Evolutionary conservation across 768 basidiomycete genomes (phyloP), one percentile per base, ranked within the genome.

Genomic region (Stropharia rugosoannulata): DNA sequence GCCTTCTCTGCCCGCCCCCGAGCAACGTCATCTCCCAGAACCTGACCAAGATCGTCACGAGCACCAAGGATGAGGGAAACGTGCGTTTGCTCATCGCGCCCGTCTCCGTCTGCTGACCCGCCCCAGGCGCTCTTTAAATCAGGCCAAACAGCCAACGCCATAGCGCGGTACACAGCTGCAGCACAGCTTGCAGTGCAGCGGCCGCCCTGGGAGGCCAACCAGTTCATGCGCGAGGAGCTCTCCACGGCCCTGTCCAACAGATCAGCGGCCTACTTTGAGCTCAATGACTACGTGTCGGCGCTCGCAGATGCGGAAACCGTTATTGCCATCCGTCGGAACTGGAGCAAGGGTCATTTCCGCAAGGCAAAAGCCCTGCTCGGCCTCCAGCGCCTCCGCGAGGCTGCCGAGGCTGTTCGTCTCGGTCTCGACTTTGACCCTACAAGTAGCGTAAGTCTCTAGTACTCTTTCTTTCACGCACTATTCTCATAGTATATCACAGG

Each of bases 261-360:
- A 49, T 92, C 93, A 13, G 93, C 95, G 0, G 89, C 97, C 7
- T 88, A 87, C 71, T 82, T 84, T 55, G 90, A 91, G 59, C 73
- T 83, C 12, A 84, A 83, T 9, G 92, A 95, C 69, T 87, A 77
- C 62, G 78, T 93, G 49, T 80, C 83, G 19, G 89, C 94, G 4
- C 73, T 95, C 7, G 86, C 86, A 25, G 97, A 99, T 66, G 95
- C 97, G 0, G 95, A 98, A 54, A 86, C 87, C 1, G 94, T 98
- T 65, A 87, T 97, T 40, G 72, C 82, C 59, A 74, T 97, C 49
- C 90, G 93, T 65, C 79, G 86, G 54, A 86, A 85, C 43, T 98
- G 96, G 95, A 84, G 90, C 64, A 99, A 98, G 67, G 97, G 95
- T 0, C 92, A 98, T 70, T 97, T 97, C 78, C 81, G 97, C 56